Evolutionary conservation across 371 early-diverging fungal species (phyloP), one percentile per base, ranked within the genome.

Genomic region (Phascolomyces articulosus): DNA sequence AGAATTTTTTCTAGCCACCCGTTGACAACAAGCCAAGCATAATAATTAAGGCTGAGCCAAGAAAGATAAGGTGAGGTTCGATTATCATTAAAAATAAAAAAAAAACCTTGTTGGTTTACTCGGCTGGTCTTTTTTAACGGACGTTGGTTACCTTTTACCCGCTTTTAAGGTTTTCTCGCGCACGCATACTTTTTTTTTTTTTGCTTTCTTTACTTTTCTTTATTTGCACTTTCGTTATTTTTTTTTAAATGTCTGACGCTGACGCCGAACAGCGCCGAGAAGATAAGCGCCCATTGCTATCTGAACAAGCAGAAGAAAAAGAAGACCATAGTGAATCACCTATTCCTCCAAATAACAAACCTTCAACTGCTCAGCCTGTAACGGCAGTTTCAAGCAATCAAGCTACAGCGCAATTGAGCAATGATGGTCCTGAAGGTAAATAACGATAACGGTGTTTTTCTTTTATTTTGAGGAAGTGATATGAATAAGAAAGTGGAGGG

Each of bases 391-490:
- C 70, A 21, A 56, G 28, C 26, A 58, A 65, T 40, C 67, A 87
- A 68, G 38, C 84, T 57, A 20, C 85, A 34, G 59, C 85, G 63
- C 55, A 87, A 67, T 59, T 86, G 83, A 51, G 80, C 76, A 13
- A 82, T 85, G 55, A 78, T 71, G 58, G 80, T 76, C 69, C 75
- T 77, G 55, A 85, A 65, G 29, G 85, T 85, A 34, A 15, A 41
- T 15, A 7, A 2, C 40, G 34, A 34, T 31, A 27, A n/a, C n/a
- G n/a, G n/a, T n/a, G n/a, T n/a, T n/a, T n/a, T n/a, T n/a, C n/a
- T n/a, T n/a, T n/a, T n/a, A 9, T 34, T 34, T 34, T 34, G 44
- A 44, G 44, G 0, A n/a, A 8, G 1, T 13, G 4, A 44, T 11
- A 11, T 34, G 44, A 13, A n/a, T 18, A 16, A 13, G 44, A 44